Conservation (phyloP, 163 green algal genomes). For the Chloroidium sp. region DNA sequence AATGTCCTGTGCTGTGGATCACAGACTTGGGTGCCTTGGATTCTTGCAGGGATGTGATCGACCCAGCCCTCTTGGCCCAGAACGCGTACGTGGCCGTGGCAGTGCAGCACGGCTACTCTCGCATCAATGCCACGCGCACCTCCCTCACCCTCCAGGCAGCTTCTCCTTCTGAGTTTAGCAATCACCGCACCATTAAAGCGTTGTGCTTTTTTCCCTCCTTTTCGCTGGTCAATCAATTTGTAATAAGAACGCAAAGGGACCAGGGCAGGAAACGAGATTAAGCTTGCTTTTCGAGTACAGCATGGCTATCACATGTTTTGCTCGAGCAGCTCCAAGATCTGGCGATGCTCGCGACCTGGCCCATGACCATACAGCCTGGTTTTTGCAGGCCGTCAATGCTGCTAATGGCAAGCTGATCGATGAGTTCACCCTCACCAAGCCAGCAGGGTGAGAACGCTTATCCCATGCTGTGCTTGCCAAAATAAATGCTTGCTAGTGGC, state of each 20-base stretch:
- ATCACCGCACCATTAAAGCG: too few species aligned
- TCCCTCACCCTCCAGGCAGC: conserved; percentile 5
- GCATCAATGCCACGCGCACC: conserved; percentile 5
- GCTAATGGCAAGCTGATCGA: conserved; percentile 8
- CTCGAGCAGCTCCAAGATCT: too few species aligned
- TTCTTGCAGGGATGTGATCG: conserved; percentile 3
- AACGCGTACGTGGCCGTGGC: conserved; percentile 8
- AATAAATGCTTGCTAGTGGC: background rate
- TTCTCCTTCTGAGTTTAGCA: too few species aligned
- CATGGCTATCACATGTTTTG: too few species aligned
- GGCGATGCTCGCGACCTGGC: background rate
- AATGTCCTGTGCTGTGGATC: too few species aligned
- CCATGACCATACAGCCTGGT: background rate
- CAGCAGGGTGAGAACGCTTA: background rate
- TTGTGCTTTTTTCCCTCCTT: too few species aligned
- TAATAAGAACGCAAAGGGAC: too few species aligned
- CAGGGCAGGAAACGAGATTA: too few species aligned
- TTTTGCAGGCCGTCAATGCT: conserved; percentile 8
- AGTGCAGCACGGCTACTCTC: conserved; percentile 10
- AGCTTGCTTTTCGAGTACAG: too few species aligned
- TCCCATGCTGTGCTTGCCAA: background rate
- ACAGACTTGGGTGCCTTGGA: too few species aligned
- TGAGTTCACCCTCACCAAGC: conserved; percentile 13
- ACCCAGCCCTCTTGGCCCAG: conserved; percentile 11
- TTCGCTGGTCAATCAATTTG: too few species aligned